Evolutionary conservation across 495 filamentous ascomycete species (phyloP), one percentile per base, ranked within the genome.

Genomic region (Neurospora sublineolata): DNA sequence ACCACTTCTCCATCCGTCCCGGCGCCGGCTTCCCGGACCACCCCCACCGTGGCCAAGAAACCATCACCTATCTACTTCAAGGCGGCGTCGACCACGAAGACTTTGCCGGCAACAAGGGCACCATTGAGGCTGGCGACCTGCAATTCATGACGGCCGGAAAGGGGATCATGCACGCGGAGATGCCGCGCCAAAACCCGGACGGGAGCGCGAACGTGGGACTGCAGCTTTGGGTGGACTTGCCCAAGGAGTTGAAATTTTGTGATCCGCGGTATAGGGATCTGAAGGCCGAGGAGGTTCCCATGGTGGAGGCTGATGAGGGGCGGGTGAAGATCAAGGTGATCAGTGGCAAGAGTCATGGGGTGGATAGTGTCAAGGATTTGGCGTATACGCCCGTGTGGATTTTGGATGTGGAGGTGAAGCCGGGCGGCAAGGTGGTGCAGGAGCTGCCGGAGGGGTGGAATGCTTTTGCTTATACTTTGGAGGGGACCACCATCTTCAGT

Each of bases 101-200:
- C 76, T 98, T 98, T 72, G 91, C 93, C 2, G 95, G 95, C 3
- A 90, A 96, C 82, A 86, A 85, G 41, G 95, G 94, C 68, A 94
- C 91, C 6, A 94, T 99, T 73, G 86, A 91, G 68, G 80, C 90
- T 0, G 94, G 94, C 3, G 95, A 97, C 72, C 80, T 98, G 52
- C 94, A 98, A 78, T 98, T 98, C 87, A 98, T 98, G 94, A 97
- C 94, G 0, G 94, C 94, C 4, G 94, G 94, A 0, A 83, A 87
- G 5, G 94, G 94, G 7, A 97, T 97, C 77, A 91, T 98, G 86
- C 94, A 98, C 78, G 93, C 95, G 11, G 94, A 98, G 83, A 98
- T 98, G 94, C 94, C 94, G 23, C 86, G 89, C 60, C 90, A 93
- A 78, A 92, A 92, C 74, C 72, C 80, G 3, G 92, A 96, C 78